A percentile compares a stretch with the other conserved stretches of the same genome.
Evolutionary conservation across 805 yeast genomes (phyloP).

Genomic region (Brettanomyces anomalus): DNA sequence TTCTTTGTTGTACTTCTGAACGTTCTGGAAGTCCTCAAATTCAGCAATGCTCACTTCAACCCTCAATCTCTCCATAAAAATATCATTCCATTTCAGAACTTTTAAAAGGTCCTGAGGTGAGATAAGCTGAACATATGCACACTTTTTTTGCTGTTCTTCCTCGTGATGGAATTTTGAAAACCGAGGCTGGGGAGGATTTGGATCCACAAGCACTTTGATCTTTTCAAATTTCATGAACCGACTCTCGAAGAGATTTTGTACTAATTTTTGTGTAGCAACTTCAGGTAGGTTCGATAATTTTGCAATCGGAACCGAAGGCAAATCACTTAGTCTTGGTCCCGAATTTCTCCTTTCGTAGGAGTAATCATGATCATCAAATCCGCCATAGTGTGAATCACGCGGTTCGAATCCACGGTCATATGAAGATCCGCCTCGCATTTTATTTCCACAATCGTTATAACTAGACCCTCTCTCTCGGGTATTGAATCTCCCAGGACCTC

Average conservation of each 20-base stretch:
- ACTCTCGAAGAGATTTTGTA: slow-evolving; percentile 54
- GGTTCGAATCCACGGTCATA: not conserved
- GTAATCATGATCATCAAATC: not conserved
- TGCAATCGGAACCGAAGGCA: slow-evolving; percentile 54
- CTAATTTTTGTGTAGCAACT: slow-evolving; percentile 38
- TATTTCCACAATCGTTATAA: not conserved
- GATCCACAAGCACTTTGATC: slow-evolving; percentile 43
- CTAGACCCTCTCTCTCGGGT: not conserved
- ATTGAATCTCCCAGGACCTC: not conserved
- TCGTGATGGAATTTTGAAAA: slow-evolving; percentile 26
- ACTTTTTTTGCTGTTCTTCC: slow-evolving; percentile 38
- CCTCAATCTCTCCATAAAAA: slow-evolving; percentile 30
- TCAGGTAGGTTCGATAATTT: slow-evolving; percentile 55
- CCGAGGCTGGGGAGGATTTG: slow-evolving; percentile 20
- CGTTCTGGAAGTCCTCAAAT: slow-evolving; percentile 29
- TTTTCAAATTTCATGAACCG: slow-evolving; percentile 50
- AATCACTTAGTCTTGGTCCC: not conserved
- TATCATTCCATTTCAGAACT: slow-evolving; percentile 55
- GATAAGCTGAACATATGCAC: slow-evolving; percentile 55
- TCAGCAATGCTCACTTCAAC: slow-evolving; percentile 28
- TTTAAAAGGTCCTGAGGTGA: slow-evolving; percentile 43
- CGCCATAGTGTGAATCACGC: not conserved
- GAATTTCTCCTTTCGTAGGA: not conserved
- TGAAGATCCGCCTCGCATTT: not conserved
- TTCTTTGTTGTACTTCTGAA: slow-evolving; percentile 21